Base-by-base conservation (phyloP, 352 stramenopile species). In the Globisporangium mamillatum region DNA sequence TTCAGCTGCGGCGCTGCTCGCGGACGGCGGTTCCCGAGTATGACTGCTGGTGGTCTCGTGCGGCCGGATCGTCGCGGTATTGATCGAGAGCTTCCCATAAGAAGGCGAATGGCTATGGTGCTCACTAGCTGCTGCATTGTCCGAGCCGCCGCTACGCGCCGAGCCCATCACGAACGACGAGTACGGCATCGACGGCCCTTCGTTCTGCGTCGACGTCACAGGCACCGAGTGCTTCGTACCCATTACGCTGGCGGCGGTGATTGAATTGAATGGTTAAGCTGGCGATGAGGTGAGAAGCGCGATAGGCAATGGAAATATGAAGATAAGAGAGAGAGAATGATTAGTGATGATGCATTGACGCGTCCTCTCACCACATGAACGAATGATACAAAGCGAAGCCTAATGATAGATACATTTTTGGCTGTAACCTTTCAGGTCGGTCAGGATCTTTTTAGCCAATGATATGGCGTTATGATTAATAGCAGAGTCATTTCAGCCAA, bases 141-240 rank as follows among this genome's bases (percentile, higher is more conserved):
- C 25, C 8, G 54, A 27, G 22, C 27, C 34, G 22, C 27, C n/a
- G 34, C 22, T 24, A 3, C n/a, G 18, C 22, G 34, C 52, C 4
- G n/a, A 16, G 36, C 24, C 29, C 57, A 60, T 70, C 32, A 14
- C 20, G 48, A 66, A 66, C 16, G 65, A 66, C 25, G 58, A 70
- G 48, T 63, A 70, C 6, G 60, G 67, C 67, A 68, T 54, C 52
- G 67, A 46, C 32, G 53, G 61, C 1, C 52, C 24, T 44, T 74
- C 24, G 38, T 56, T 52, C 50, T 67, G 77, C 16, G 68, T 69
- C 1, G 77, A 82, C n/a, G 71, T 80, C 34, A 78, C 80, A 0
- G 81, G 75, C 50, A 83, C 74, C 65, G 84, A 92, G 69, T 85
- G 48, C 71, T 90, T 92, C n/a, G 79, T 76, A 25, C 84, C 84